Evolutionary conservation across 352 stramenopile species (phyloP), one percentile per base, ranked within the genome.

Genomic region (Saprolegnia diclina): DNA sequence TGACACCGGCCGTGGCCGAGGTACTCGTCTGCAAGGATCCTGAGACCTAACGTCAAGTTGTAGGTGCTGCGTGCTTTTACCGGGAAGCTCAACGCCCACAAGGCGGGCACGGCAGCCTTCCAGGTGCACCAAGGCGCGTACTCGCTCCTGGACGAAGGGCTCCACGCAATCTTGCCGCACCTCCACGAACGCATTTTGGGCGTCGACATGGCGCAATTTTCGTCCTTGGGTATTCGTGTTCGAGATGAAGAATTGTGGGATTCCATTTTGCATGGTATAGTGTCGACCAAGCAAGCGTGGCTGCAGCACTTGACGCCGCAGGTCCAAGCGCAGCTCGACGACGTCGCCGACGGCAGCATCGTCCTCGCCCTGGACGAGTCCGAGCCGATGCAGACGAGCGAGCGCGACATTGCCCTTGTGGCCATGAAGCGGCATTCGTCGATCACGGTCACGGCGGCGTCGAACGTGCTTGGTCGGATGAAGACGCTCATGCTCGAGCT

Each of bases 301-400:
- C 67, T 92, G 42, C 87, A 89, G 73, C 79, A 91, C 72, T 79
- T 82, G n/a, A 83, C 80, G 13, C 76, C 88, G 5, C 52, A 75
- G n/a, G 80, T 81, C 21, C 74, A 79, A 35, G 71, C 78, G 4
- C 76, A 82, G 46, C 69, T 92, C 46, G 59, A 71, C 14, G 71
- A 81, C 22, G 83, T 89, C 70, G 65, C 63, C 1, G 82, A 92
- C 24, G 85, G 85, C 14, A 89, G 77, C 56, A 61, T 92, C 42
- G 77, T 80, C 14, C 76, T 92, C 19, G 77, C 78, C n/a, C 71
- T 92, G 48, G 83, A 92, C 72, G 85, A 92, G 65, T 90, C 89
- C 79, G 82, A 92, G 70, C 85, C 85, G 3, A 74, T 87, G 3
- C 85, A 92, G 64, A 92, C 85, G 4, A 78, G 76, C 9, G 85